Evolutionary conservation across 768 basidiomycete species (phyloP).

Genomic region (Daedalea quercina): DNA sequence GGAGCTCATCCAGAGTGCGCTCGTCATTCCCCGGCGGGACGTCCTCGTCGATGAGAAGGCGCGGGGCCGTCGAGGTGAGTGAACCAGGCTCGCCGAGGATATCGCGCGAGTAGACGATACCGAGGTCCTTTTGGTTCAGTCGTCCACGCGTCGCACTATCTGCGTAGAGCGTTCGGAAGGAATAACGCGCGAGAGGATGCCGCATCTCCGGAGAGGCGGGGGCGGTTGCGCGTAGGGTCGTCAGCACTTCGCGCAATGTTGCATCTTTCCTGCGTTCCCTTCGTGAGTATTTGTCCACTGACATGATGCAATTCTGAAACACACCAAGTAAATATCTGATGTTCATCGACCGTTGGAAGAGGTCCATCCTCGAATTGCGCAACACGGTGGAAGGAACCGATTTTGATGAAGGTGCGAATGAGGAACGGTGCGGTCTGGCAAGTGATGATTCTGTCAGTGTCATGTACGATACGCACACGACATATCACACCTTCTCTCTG

Average conservation of each 20-base stretch:
- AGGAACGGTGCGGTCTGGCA: conserved; percentile 81
- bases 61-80: conserved; percentile 47
- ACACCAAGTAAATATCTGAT: conserved; percentile 78
- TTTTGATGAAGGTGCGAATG: conserved; percentile 76
- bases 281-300: no score
- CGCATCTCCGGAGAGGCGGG: conserved; percentile 66
- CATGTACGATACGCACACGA: not conserved
- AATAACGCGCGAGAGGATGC: conserved; percentile 77
- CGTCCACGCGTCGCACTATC: conserved; percentile 67
- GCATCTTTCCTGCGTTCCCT: conserved; percentile 73
- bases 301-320: conserved; percentile 12
- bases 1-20: conserved; percentile 69
- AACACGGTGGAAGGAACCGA: conserved; percentile 70
- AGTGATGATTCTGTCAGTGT: not conserved
- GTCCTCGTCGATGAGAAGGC: conserved; percentile 49
- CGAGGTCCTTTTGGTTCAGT: conserved; percentile 72
- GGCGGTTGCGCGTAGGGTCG: conserved; percentile 66
- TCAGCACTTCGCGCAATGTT: conserved; percentile 71
- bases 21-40: conserved; percentile 28
- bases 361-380: conserved; percentile 72
- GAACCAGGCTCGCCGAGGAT: conserved; percentile 76
- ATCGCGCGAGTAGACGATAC: conserved; percentile 77
- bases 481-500: conserved; percentile 37
- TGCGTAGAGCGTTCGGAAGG: conserved; percentile 74
- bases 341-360: conserved; percentile 73